Evolutionary conservation across 768 basidiomycete species (phyloP).

Genomic region (Hypholoma sublateritium): DNA sequence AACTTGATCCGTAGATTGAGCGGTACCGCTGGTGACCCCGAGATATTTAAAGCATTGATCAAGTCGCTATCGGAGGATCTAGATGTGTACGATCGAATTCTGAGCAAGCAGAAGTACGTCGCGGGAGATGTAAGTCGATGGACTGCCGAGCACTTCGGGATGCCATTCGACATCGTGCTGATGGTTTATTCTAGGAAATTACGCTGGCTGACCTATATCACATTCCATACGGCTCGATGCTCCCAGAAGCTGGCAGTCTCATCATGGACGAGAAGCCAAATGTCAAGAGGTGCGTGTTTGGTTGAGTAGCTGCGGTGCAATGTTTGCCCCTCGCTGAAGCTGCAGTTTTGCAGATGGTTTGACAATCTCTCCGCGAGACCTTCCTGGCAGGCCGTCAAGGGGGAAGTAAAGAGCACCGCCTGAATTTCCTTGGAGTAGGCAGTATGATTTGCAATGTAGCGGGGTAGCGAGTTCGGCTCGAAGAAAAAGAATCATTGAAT

Average conservation of each 20-base stretch:
- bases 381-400: constrained; percentile 49
- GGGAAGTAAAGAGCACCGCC: constrained; percentile 24
- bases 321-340: background rate
- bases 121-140: constrained; percentile 49
- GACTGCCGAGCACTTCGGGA: background rate
- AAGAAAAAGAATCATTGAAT: background rate
- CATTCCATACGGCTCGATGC: constrained; percentile 34
- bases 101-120: constrained; percentile 52
- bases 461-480: background rate
- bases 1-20: constrained; percentile 1
- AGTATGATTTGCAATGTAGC: constrained; percentile 2
- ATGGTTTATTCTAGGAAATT: constrained; percentile 26
- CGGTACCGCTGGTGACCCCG: constrained; percentile 11
- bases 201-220: constrained; percentile 51
- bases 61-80: constrained; percentile 33
- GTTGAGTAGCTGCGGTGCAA: background rate
- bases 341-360: constrained; percentile 4
- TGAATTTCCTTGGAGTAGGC: constrained; percentile 6
- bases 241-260: constrained; percentile 20
- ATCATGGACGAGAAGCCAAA: constrained; percentile 40
- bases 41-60: constrained; percentile 24
- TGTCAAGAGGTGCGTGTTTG: constrained; percentile 34
- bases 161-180: background rate
- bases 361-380: constrained; percentile 28
- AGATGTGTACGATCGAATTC: constrained; percentile 51